Conservation (phyloP, 164 flowering plant species). For the Tetracentron sinense region DNA sequence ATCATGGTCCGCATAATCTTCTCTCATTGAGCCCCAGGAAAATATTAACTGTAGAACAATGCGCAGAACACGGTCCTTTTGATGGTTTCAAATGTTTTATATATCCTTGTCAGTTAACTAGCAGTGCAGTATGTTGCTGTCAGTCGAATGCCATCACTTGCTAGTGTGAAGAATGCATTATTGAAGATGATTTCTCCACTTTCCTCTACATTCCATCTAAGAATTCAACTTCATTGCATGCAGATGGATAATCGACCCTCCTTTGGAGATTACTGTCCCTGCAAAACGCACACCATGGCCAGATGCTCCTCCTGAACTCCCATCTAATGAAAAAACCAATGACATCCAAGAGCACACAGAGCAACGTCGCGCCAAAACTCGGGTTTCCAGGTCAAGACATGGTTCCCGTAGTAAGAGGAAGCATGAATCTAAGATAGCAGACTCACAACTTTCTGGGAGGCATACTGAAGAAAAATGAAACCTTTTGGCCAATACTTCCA, state of each 20-base stretch:
- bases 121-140: background rate
- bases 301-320: constrained; percentile 88
- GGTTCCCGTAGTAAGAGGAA: constrained; percentile 61
- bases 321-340: constrained; percentile 31
- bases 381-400: constrained; percentile 49
- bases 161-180: background rate
- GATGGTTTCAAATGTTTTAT: too few species aligned
- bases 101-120: background rate
- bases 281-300: constrained; percentile 97
- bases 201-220: constrained; percentile 3
- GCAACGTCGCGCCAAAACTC: constrained; percentile 41
- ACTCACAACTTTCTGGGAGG: constrained; percentile 33
- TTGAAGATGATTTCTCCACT: background rate
- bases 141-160: too few species aligned
- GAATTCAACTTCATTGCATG: constrained; percentile 6
- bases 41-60: too few species aligned
- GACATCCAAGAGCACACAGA: constrained; percentile 33
- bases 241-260: constrained; percentile 93
- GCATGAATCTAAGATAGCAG: constrained; percentile 42
- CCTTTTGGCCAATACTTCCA: background rate
- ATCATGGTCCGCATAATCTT: too few species aligned
- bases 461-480: constrained; percentile 30
- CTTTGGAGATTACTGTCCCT: constrained; percentile 84
- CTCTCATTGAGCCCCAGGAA: too few species aligned
- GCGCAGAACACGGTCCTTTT: too few species aligned